Evolutionary conservation across 768 basidiomycete species (phyloP), one percentile per base, ranked within the genome.

Genomic region (Phanerochaete sordida): DNA sequence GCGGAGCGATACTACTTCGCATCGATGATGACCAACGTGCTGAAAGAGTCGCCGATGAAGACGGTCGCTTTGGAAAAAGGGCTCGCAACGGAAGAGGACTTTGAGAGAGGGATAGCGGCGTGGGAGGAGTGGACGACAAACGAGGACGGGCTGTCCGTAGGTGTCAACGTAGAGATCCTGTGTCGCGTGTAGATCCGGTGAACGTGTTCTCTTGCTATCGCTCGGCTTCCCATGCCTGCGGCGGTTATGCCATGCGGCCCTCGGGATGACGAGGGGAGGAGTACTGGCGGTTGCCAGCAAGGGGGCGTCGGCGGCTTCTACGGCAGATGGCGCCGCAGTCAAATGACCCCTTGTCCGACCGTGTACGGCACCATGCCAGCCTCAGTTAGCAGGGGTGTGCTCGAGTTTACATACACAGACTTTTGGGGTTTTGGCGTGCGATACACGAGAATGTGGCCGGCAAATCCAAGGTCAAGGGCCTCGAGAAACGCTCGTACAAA

Each of bases 1-100:
- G 74, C 74, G 57, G 76, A 79, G 43, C 66, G 72, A 0, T 64
- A 58, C 16, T 79, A 73, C 78, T 72, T 72, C 67, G 75, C 15
- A 66, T 59, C 11, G 26, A 72, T 30, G 75, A 73, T 51, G 75
- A 74, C 74, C 12, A 75, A 75, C 13, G 64, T 79, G 5, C 71
- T 69, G 1, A 59, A 19, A 2, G 49, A 59, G 0, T 77, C 75
- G 11, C 61, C 64, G 21, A 76, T 76, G 56, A 69, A 73, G 4
- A 31, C 57, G 26, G 64, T 59, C 23, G 75, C 74, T 1, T 16
- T 77, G 0, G 67, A 72, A n/a, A 64, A 59, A 2, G 73, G 71
- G 3, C 45, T 69, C 0, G 63, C 54, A n/a, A 49, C 54, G 21
- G 8, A 26, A n/a, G 60, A 56, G 16, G 60, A 61, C 3, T 19